Base-by-base conservation (phyloP, 768 basidiomycete genomes). In the Boletus reticulatus region DNA sequence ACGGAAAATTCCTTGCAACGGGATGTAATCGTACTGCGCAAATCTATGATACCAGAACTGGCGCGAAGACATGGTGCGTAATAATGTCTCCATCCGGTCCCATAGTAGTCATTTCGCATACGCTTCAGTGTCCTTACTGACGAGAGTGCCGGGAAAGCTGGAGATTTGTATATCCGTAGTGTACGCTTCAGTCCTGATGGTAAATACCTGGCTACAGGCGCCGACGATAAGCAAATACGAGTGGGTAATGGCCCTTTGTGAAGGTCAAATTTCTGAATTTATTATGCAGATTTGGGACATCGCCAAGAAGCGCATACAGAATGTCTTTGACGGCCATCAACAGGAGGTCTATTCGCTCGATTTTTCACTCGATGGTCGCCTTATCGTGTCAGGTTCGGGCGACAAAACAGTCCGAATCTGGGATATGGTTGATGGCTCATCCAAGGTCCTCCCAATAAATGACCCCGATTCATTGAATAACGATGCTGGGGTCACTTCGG, bases 21-120 rank as follows among this genome's bases (percentile, higher is more conserved):
- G 96, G 96, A 13, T 98, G 95, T 74, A 98, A 98, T 74, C 81
- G 92, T 41, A 92, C 93, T 0, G 93, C 94, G 19, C 94, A 97
- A 72, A 94, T 98, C 53, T 98, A 91, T 69, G 93, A 98, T 68
- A 89, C 89, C 27, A 89, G 89, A 73, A 88, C 90, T 0, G 95
- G 95, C 9, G 70, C 67, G 0, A 93, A 92, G 74, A 87, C 87
- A 31, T 94, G 89, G 94, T 94, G 61, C 52, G 85, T 70, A 36
- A 60, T 48, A 39, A 54, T 41, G 3, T 53, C 9, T 34, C 51
- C 52, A 13, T 32, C 22, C 17, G 16, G 43, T 45, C 11, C 46
- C 31, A 47, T 32, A 50, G 47, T 61, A 49, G 49, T 62, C 52
- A 52, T 45, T 53, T 44, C 20, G 55, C 24, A 53, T 51, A 22